Evolutionary conservation across 2,329 filamentous ascomycete species (phyloP).

Genomic region (Nemania diffusa): DNA sequence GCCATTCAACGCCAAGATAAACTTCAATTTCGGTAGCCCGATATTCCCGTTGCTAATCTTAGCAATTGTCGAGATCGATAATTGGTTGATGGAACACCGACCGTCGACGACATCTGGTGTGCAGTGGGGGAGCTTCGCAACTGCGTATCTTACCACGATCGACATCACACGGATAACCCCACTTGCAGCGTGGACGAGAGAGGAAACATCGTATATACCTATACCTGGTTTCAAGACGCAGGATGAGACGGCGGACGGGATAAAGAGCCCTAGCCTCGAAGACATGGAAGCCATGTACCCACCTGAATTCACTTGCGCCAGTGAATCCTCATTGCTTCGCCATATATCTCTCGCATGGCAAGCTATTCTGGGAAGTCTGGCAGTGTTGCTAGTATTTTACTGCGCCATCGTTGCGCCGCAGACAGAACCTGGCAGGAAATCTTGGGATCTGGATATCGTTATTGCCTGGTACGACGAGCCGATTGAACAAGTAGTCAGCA

Average conservation of each 20-base stretch:
- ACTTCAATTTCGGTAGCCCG: slow-evolving; percentile 27
- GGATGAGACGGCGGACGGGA: slow-evolving; percentile 17
- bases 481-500: slow-evolving; percentile 35
- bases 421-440: slow-evolving; percentile 20
- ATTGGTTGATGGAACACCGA: slow-evolving; percentile 29
- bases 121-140: slow-evolving; percentile 35
- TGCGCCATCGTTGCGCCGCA: slow-evolving; percentile 24
- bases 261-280: slow-evolving; percentile 28
- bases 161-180: slow-evolving; percentile 24
- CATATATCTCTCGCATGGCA: slow-evolving; percentile 31
- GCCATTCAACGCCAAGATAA: slow-evolving; percentile 3
- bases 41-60: slow-evolving; percentile 31
- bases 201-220: slow-evolving; percentile 21
- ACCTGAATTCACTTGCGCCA: background rate
- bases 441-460: slow-evolving; percentile 38
- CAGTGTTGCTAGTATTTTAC: slow-evolving; percentile 27
- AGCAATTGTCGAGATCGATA: slow-evolving; percentile 36
- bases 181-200: background rate
- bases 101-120: slow-evolving; percentile 33
- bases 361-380: slow-evolving; percentile 20
- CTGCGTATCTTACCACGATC: slow-evolving; percentile 31
- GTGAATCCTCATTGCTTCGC: slow-evolving; percentile 19
- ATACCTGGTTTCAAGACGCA: slow-evolving; percentile 25
- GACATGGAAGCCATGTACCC: slow-evolving; percentile 31
- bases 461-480: slow-evolving; percentile 40